phyloP scores from a whole-genome alignment of 1,139 yeast species.

The Yamadazyma atmosphaerica region DNA sequence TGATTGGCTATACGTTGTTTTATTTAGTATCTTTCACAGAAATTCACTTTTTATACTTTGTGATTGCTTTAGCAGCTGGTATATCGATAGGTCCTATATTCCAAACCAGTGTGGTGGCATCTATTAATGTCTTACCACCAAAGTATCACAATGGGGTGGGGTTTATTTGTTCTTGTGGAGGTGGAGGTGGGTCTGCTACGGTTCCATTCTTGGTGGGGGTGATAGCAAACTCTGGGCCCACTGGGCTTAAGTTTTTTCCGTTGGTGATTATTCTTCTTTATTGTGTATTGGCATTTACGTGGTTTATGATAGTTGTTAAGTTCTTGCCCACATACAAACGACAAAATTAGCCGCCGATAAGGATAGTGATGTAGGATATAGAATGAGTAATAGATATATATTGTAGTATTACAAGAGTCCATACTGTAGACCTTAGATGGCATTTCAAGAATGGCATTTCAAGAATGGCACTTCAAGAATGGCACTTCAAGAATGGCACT shows the following conservation, averaged over 20 bases:
- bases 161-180: constrained; percentile 75
- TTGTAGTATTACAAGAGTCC: too few relatives aligned
- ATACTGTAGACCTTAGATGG: too few relatives aligned
- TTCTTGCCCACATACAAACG: constrained; percentile 19
- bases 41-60: constrained; percentile 30
- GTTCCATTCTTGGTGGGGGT: constrained; percentile 65
- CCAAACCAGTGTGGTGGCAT: constrained; percentile 70
- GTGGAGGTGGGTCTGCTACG: constrained; percentile 74
- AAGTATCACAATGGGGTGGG: constrained; percentile 72
- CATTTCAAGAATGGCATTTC: too few relatives aligned
- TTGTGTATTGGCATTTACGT: constrained; percentile 24
- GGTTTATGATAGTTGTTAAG: constrained; percentile 27
- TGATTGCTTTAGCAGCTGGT: constrained; percentile 57
- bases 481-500: too few relatives aligned
- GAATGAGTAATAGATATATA: too few relatives aligned
- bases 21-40: constrained; percentile 14
- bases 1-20: constrained; percentile 32
- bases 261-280: constrained; percentile 29
- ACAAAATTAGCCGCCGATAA: constrained; percentile 1
- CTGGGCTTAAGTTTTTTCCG: constrained; percentile 37
- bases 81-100: constrained; percentile 77
- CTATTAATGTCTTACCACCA: constrained; percentile 62
- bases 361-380: too few relatives aligned
- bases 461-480: too few relatives aligned
- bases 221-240: constrained; percentile 36